Conservation (phyloP, 2,329 filamentous ascomycete species). For the Xylariaceae sp. region DNA sequence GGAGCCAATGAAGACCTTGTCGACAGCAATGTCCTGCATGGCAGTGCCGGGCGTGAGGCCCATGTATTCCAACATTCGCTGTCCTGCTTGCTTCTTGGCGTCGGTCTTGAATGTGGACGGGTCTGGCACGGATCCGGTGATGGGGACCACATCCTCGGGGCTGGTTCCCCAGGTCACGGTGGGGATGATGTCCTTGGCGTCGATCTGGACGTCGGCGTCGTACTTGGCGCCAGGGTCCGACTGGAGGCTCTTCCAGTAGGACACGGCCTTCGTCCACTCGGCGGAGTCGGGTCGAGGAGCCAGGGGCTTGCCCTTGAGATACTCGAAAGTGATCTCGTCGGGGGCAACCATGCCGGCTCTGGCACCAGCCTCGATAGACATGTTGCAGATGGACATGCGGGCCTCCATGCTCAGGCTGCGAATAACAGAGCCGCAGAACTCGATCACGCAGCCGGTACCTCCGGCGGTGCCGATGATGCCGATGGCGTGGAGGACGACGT, state of each 20-base stretch:
- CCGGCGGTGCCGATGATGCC: constrained; percentile 91
- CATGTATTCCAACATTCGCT: constrained; percentile 91
- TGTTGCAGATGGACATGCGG: constrained; percentile 99
- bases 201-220: constrained; percentile 81
- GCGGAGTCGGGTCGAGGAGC: constrained; percentile 77
- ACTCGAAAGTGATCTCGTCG: constrained; percentile 89
- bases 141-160: constrained; percentile 91
- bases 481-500: constrained; percentile 88
- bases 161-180: constrained; percentile 97
- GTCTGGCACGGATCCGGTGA: constrained; percentile 82
- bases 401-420: constrained; percentile 88
- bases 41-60: constrained; percentile 76
- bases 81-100: constrained; percentile 70
- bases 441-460: constrained; percentile 89
- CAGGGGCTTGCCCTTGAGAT: constrained; percentile 83
- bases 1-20: constrained; percentile 97
- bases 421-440: constrained; percentile 95
- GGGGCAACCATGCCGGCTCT: constrained; percentile 95
- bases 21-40: constrained; percentile 85
- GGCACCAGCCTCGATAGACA: constrained; percentile 95
- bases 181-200: constrained; percentile 86
- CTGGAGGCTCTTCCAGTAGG: constrained; percentile 80
- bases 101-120: constrained; percentile 79
- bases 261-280: constrained; percentile 82
- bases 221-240: constrained; percentile 86